Conservation (phyloP, 257 asterid species). For the Capsicum baccatum region DNA sequence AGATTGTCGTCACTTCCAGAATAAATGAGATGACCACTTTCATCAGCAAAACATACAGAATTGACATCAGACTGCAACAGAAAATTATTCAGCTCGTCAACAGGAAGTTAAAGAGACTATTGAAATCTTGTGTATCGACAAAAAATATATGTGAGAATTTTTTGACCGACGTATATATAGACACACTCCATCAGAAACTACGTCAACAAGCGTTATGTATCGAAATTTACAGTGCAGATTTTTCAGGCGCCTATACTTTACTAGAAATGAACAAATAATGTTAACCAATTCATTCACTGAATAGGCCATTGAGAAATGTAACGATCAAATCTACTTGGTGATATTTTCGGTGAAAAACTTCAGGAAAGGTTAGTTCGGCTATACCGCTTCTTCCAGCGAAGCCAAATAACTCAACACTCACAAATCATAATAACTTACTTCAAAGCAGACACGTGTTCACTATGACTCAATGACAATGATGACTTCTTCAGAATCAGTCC, state of each 20-base stretch:
- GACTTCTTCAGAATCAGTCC: neutral
- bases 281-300: neutral
- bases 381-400: neutral
- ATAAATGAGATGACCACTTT: slow-evolving; percentile 81
- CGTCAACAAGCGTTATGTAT: neutral
- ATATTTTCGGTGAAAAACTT: neutral
- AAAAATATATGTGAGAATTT: neutral
- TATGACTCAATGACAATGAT: neutral
- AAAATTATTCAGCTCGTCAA: slow-evolving; percentile 27
- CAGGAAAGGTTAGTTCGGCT: neutral
- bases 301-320: neutral
- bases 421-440: neutral
- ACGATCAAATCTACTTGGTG: slow-evolving; percentile 3
- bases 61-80: slow-evolving; percentile 84
- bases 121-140: neutral
- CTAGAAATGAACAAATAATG: neutral
- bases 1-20: slow-evolving; percentile 90
- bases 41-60: slow-evolving; percentile 94
- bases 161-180: no score
- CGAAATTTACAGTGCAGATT: neutral
- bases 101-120: slow-evolving; percentile 1
- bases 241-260: neutral
- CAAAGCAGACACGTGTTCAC: neutral
- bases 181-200: no score
- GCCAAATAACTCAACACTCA: slow-evolving; percentile 3